Evolutionary conservation across 768 basidiomycete genomes (phyloP).

Genomic region (Leccinum boreale): DNA sequence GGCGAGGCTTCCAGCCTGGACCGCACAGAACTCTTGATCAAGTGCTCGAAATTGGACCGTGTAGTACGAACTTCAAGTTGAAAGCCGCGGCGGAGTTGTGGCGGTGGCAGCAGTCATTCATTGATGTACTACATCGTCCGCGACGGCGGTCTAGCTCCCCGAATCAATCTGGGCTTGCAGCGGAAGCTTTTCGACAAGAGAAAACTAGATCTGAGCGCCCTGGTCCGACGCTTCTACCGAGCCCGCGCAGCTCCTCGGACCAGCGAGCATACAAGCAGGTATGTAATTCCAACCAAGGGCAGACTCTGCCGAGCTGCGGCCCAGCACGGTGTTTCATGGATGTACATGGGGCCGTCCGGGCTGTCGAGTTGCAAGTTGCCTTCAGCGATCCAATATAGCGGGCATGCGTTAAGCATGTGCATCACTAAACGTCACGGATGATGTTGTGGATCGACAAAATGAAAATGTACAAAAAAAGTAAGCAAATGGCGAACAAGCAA

Average conservation of each 20-base stretch:
- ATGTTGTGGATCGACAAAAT: conserved; percentile 9
- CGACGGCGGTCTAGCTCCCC: neutral
- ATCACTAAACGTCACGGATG: conserved; percentile 6
- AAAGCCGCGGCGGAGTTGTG: conserved; percentile 1
- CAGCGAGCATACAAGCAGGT: neutral
- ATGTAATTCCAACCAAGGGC: conserved; percentile 1
- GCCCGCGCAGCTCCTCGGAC: conserved; percentile 1
- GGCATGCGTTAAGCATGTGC: conserved; percentile 22
- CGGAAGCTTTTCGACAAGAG: neutral
- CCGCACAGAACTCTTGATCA: conserved; percentile 20
- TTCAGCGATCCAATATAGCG: conserved; percentile 11
- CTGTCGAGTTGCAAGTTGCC: conserved; percentile 10
- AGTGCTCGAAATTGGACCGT: conserved; percentile 40
- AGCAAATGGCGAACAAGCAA: conserved; percentile 18
- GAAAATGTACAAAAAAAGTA: conserved; percentile 14
- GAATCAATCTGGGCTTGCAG: neutral
- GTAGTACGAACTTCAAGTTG: conserved; percentile 16
- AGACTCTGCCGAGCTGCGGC: neutral
- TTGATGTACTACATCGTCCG: neutral
- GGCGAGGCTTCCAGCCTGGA: conserved; percentile 19
- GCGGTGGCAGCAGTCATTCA: neutral
- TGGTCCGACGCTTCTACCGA: neutral
- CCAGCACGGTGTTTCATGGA: neutral
- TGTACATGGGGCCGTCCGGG: neutral
- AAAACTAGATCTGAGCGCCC: conserved; percentile 1